These are phyloP conservation scores for Penicillium atrosanguineum DNA, from an alignment of 495 filamentous ascomycete genomes.

Conservation along the genomic window DNA sequence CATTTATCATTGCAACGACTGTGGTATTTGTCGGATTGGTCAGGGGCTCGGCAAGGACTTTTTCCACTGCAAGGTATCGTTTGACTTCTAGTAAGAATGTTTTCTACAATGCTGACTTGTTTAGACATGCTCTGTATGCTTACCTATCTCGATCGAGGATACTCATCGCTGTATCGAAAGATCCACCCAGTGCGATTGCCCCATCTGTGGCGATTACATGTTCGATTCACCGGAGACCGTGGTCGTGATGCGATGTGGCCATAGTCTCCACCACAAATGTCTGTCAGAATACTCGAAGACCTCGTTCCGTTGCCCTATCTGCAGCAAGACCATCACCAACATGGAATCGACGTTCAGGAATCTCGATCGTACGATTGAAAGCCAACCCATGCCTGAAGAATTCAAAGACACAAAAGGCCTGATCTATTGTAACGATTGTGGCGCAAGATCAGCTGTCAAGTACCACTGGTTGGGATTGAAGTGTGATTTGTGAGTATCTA, in stretches of 20 bases:
- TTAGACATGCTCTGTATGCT: slow-evolving; percentile 87
- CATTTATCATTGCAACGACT: slow-evolving; percentile 96
- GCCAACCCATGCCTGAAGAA: slow-evolving; percentile 86
- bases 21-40: slow-evolving; percentile 91
- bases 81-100: background rate
- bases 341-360: slow-evolving; percentile 96
- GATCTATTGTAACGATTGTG: slow-evolving; percentile 93
- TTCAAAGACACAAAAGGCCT: slow-evolving; percentile 77
- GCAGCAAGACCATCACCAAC: slow-evolving; percentile 88
- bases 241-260: slow-evolving; percentile 93
- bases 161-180: slow-evolving; percentile 94
- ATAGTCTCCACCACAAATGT: slow-evolving; percentile 89
- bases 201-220: slow-evolving; percentile 98
- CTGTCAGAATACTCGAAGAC: slow-evolving; percentile 78
- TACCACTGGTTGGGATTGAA: slow-evolving; percentile 96
- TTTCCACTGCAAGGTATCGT: slow-evolving; percentile 88
- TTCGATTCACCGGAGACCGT: slow-evolving; percentile 88
- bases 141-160: slow-evolving; percentile 73
- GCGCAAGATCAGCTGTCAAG: slow-evolving; percentile 73
- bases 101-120: slow-evolving; percentile 8
- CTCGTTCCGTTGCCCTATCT: slow-evolving; percentile 93
- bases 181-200: slow-evolving; percentile 92
- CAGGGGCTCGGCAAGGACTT: slow-evolving; percentile 94
- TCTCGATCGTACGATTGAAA: slow-evolving; percentile 77
- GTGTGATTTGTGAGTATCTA: slow-evolving; percentile 62